Base-by-base conservation (phyloP, 345 rosid species). In the Tarenaya hassleriana region DNA sequence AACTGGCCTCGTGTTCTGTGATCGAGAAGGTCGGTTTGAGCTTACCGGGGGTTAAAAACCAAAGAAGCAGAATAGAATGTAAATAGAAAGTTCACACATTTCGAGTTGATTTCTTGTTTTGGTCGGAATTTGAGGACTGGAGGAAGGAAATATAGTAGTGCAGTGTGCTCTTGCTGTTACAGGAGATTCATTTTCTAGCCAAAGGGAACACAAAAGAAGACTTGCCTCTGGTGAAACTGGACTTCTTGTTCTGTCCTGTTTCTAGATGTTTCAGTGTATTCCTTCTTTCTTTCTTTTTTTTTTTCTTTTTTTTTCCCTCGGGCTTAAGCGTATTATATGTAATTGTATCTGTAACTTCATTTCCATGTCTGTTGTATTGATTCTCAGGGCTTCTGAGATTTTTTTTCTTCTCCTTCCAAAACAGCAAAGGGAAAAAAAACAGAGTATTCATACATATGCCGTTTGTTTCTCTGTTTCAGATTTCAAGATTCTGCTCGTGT, bases 61-160 rank as follows among this genome's bases (percentile, higher is more conserved):
- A 24, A 18, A 7, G 32, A 13, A 4, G n/a, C 17, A 58, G 54
- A 58, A 52, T 56, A 62, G 68, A 58, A 62, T 56, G 47, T 72
- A 59, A 67, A 65, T 58, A 47, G 42, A 64, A 71, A 55, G 69
- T 58, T 56, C 64, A 17, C 73, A 80, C 65, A 60, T 71, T 61
- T 45, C 41, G 40, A 60, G 52, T 45, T 49, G 21, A 52, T 35
- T 14, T 55, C 52, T 53, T 50, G 55, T 38, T 50, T 74, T 65
- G 71, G 53, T 71, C 50, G 34, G 41, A n/a, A 29, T 52, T 49
- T 24, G 29, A 24, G 2, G 29, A 24, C 29, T 24, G 29, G 42
- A 55, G 48, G 5, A 29, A 48, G 16, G 24, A 19, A n/a, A n/a
- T n/a, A n/a, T n/a, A 50, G 42, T 55, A 48, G 54, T 70, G 72